Evolutionary conservation across 306 rosid genomes (phyloP).

Genomic region (Corylus avellana): DNA sequence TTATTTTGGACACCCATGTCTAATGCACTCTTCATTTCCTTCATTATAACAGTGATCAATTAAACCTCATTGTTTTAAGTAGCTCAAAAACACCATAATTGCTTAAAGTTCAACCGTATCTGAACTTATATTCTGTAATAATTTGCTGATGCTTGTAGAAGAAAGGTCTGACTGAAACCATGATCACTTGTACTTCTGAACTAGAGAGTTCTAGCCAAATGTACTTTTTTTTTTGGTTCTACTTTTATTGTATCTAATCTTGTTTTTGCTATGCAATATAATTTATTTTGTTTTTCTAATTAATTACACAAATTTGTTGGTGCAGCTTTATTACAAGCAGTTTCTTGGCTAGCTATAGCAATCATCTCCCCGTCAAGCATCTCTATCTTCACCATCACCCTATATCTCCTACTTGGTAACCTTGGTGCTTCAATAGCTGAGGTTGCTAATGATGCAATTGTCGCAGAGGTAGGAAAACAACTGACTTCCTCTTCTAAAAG

Average conservation of each 20-base stretch:
- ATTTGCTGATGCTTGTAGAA: background rate
- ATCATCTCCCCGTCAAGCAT: conserved; percentile 55
- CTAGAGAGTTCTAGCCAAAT: background rate
- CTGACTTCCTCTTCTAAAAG: conserved; percentile 46
- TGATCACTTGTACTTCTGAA: background rate
- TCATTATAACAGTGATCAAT: background rate
- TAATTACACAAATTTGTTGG: conserved; percentile 14
- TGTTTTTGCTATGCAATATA: background rate
- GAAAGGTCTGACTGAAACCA: background rate
- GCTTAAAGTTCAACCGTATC: background rate
- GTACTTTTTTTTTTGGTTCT: background rate
- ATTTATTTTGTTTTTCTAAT: background rate
- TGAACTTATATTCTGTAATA: background rate
- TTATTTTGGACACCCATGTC: background rate
- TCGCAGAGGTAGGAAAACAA: conserved; percentile 75
- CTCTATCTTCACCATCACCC: conserved; percentile 55
- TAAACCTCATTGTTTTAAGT: background rate
- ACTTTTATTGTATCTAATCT: background rate
- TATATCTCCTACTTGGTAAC: conserved; percentile 79
- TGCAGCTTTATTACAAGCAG: conserved; percentile 90
- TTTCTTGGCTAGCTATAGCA: conserved; percentile 85
- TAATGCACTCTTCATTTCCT: background rate
- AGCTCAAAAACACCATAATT: background rate
- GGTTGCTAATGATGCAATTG: conserved; percentile 95
- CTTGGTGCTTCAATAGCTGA: conserved; percentile 92